Evolutionary conservation across 2,329 filamentous ascomycete genomes (phyloP).

Genomic region (Daldinia sp.): DNA sequence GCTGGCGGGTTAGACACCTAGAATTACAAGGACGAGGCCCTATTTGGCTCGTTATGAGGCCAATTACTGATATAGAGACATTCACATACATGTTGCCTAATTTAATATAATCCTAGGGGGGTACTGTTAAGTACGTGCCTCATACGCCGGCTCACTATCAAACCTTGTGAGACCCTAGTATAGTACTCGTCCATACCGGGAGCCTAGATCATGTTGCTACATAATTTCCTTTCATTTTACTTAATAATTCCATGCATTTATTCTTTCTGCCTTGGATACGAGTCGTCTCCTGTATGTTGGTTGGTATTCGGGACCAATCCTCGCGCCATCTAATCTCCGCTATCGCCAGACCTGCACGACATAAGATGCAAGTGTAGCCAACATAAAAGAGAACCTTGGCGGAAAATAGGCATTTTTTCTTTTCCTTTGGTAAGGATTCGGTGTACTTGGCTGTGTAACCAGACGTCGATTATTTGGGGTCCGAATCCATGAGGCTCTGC

Average conservation of each 20-base stretch:
- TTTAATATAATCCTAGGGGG: too few species aligned
- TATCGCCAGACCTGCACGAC: background rate
- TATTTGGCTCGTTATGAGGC: background rate
- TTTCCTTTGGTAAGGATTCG: background rate
- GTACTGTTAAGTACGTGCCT: background rate
- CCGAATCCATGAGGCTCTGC: slow-evolving; percentile 10
- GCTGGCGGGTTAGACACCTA: background rate
- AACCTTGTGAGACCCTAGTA: background rate
- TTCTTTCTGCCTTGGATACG: background rate
- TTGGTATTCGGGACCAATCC: background rate
- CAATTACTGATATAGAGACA: background rate
- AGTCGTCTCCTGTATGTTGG: background rate
- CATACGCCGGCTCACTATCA: background rate
- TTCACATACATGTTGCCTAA: background rate
- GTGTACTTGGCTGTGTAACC: background rate
- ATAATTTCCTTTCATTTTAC: background rate
- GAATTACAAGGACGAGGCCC: background rate
- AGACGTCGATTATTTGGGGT: background rate
- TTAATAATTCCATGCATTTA: background rate
- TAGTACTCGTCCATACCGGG: too few species aligned
- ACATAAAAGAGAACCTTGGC: background rate
- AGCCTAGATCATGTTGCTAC: background rate
- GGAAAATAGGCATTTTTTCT: background rate
- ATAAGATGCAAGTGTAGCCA: background rate
- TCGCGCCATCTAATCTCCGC: background rate